phyloP scores from a whole-genome alignment of 768 basidiomycete genomes.

The Saitozyma podzolica region DNA sequence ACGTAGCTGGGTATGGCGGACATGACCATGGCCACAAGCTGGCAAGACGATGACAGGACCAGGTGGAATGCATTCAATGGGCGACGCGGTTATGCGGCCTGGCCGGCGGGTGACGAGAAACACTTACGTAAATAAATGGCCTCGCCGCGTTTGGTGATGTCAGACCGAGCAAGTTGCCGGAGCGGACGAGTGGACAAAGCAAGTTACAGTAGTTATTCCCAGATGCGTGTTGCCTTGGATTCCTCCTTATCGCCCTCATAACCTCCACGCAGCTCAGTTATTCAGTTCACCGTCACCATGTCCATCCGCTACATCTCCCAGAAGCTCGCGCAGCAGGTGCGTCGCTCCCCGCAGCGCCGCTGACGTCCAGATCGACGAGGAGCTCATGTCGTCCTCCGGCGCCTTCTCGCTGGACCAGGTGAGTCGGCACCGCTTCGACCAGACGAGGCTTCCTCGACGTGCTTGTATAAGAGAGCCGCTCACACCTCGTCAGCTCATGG shows the following conservation, averaged over 20 bases:
- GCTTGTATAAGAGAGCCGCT: neutral
- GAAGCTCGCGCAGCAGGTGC: slow-evolving; percentile 47
- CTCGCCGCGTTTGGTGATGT: neutral
- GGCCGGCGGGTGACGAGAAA: no score
- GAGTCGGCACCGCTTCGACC: slow-evolving; percentile 10
- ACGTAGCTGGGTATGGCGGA: slow-evolving; percentile 37
- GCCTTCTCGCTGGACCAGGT: slow-evolving; percentile 96
- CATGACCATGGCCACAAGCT: neutral
- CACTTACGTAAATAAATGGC: slow-evolving; percentile 5
- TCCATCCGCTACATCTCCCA: slow-evolving; percentile 46
- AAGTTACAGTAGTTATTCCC: no score
- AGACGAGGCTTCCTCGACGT: neutral
- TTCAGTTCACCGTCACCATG: slow-evolving; percentile 21
- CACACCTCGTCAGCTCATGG: slow-evolving; percentile 72
- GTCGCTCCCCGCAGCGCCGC: slow-evolving; percentile 2
- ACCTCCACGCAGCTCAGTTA: no score
- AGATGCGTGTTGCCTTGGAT: no score
- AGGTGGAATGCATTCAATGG: no score
- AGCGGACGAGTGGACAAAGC: no score
- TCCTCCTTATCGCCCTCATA: no score
- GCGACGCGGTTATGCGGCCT: no score
- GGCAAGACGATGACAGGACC: no score
- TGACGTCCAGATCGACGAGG: slow-evolving; percentile 15
- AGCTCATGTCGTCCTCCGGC: slow-evolving; percentile 54
- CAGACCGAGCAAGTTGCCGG: no score